Percentiles rank a stretch among this genome's conserved stretches.
These are phyloP conservation scores for Galerina sulciceps DNA, from an alignment of 768 basidiomycete species.

Conservation along the genomic window DNA sequence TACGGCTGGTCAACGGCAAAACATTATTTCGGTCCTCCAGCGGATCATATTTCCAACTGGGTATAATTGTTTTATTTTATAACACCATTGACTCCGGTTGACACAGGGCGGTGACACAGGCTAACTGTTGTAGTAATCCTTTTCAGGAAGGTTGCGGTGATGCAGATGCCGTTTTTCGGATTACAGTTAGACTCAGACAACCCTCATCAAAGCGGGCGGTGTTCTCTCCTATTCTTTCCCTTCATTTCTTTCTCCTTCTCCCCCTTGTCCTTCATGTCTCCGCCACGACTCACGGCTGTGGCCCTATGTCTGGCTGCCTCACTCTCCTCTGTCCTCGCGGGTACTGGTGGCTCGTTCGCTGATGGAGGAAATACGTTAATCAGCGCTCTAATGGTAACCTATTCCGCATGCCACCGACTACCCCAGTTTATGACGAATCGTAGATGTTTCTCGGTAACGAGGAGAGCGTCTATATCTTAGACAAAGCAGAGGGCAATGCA, in stretches of 20 bases:
- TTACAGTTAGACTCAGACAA: background rate
- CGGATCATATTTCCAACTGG: slow-evolving; percentile 6
- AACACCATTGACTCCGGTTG: background rate
- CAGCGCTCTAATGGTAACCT: slow-evolving; percentile 54
- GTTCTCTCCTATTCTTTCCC: background rate
- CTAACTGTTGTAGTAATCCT: background rate
- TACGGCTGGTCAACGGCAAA: background rate
- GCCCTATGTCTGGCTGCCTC: slow-evolving; percentile 47
- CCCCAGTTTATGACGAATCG: slow-evolving; percentile 1
- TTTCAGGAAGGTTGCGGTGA: slow-evolving; percentile 14
- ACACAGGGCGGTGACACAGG: background rate
- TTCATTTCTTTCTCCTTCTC: background rate
- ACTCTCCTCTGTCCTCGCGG: slow-evolving; percentile 35
- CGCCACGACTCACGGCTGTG: slow-evolving; percentile 39
- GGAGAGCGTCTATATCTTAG: slow-evolving; percentile 84
- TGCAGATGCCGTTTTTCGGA: slow-evolving; percentile 9
- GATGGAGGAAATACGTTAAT: slow-evolving; percentile 49
- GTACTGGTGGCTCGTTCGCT: slow-evolving; percentile 45
- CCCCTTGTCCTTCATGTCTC: slow-evolving; percentile 12
- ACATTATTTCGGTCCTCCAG: background rate
- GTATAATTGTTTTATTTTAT: slow-evolving; percentile 2
- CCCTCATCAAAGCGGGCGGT: background rate
- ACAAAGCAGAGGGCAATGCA: slow-evolving; percentile 85
- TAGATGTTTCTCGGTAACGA: slow-evolving; percentile 83
- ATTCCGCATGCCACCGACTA: slow-evolving; percentile 7